phyloP scores from a whole-genome alignment of 2,329 filamentous ascomycete genomes.

The Fusarium veterinarium region DNA sequence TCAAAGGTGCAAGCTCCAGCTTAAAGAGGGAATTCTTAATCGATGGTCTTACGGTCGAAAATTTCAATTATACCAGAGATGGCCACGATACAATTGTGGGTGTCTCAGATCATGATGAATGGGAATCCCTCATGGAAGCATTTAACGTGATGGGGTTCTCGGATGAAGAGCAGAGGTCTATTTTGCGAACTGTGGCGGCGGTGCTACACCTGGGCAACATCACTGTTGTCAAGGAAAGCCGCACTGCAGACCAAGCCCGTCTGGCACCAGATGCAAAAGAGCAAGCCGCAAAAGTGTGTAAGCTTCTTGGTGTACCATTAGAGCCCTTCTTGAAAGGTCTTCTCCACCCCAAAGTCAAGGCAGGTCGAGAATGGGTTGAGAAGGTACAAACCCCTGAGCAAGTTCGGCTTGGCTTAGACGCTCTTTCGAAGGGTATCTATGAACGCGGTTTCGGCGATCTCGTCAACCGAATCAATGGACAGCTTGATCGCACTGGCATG shows the following conservation, averaged over 20 bases:
- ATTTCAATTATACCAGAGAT: constrained; percentile 91
- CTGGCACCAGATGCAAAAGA: constrained; percentile 79
- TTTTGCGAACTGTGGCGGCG: constrained; percentile 88
- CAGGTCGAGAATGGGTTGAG: constrained; percentile 97
- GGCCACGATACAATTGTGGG: constrained; percentile 93
- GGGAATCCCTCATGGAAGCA: constrained; percentile 89
- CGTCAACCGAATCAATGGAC: constrained; percentile 89
- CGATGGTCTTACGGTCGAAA: constrained; percentile 78
- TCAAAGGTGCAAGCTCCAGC: constrained; percentile 81
- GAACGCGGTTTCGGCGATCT: constrained; percentile 95
- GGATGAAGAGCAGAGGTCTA: constrained; percentile 82
- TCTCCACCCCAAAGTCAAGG: constrained; percentile 93
- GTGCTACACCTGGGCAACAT: constrained; percentile 96
- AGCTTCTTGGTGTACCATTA: constrained; percentile 82
- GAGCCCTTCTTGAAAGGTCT: constrained; percentile 90
- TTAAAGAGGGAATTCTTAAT: constrained; percentile 84
- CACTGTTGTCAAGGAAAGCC: constrained; percentile 87
- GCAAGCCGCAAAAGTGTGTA: constrained; percentile 82
- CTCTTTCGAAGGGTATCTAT: constrained; percentile 96
- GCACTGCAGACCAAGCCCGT: constrained; percentile 89
- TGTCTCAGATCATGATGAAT: constrained; percentile 90
- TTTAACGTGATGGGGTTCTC: constrained; percentile 95
- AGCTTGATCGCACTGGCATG: constrained; percentile 87
- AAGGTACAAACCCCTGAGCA: constrained; percentile 98
- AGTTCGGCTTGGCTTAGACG: constrained; percentile 88